Evolutionary conservation across 2,329 filamentous ascomycete species (phyloP).

Genomic region (Trichophyton verrucosum): DNA sequence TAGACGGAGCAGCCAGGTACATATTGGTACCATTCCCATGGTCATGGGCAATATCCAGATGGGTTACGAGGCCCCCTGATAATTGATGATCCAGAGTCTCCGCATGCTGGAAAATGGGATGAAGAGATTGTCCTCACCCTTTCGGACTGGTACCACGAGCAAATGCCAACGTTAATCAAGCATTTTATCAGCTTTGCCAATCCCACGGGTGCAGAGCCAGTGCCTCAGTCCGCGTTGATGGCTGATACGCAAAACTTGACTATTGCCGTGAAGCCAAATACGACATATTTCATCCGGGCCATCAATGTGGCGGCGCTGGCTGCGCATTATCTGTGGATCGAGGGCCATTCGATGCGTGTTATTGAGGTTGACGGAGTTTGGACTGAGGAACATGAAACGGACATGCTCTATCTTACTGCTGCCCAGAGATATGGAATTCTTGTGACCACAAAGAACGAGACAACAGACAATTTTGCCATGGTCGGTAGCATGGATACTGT

Average conservation of each 20-base stretch:
- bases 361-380: constrained; percentile 18
- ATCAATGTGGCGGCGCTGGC: constrained; percentile 56
- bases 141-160: constrained; percentile 57
- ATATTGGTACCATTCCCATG: constrained; percentile 24
- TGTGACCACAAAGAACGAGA: constrained; percentile 9
- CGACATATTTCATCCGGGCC: constrained; percentile 58
- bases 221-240: constrained; percentile 55
- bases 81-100: constrained; percentile 36
- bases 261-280: constrained; percentile 49
- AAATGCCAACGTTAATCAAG: constrained; percentile 36
- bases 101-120: constrained; percentile 44
- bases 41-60: constrained; percentile 19
- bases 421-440: constrained; percentile 10
- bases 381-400: constrained; percentile 12
- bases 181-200: constrained; percentile 39
- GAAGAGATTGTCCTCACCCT: constrained; percentile 50
- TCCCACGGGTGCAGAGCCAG: constrained; percentile 46
- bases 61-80: constrained; percentile 22
- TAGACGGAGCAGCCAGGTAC: constrained; percentile 20
- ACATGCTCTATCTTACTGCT: constrained; percentile 10
- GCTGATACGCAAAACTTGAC: constrained; percentile 55
- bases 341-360: constrained; percentile 17
- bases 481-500: constrained; percentile 25
- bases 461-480: constrained; percentile 8
- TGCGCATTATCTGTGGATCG: constrained; percentile 10